phyloP scores from a whole-genome alignment of 257 asterid species.

The Petrea volubilis region DNA sequence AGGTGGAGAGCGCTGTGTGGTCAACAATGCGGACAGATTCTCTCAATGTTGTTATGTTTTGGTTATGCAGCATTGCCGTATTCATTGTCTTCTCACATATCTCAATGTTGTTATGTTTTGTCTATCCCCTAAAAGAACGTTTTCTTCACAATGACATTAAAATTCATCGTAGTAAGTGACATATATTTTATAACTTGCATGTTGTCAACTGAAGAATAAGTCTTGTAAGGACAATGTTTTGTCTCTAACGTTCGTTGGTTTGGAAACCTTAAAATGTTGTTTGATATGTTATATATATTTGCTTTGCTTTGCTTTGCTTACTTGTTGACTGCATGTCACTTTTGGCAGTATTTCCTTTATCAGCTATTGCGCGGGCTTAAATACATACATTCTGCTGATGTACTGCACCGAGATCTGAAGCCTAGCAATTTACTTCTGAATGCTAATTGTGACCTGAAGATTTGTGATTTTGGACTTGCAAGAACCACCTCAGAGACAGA shows the following conservation, averaged over 20 bases:
- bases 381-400: slow-evolving; percentile 61
- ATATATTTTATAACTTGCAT: background rate
- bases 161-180: background rate
- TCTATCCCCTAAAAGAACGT: background rate
- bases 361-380: slow-evolving; percentile 57
- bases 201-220: background rate
- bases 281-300: slow-evolving; percentile 2
- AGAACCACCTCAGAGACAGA: slow-evolving; percentile 56
- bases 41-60: background rate
- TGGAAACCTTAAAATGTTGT: background rate
- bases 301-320: background rate
- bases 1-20: background rate
- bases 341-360: slow-evolving; percentile 58
- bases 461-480: slow-evolving; percentile 64
- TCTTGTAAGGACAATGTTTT: background rate
- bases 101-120: background rate
- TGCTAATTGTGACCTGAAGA: slow-evolving; percentile 67
- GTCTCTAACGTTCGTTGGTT: background rate
- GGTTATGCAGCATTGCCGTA: background rate
- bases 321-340: slow-evolving; percentile 2
- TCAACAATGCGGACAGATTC: background rate
- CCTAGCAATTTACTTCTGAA: slow-evolving; percentile 60
- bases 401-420: slow-evolving; percentile 59
- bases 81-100: too few species aligned
- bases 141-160: slow-evolving; percentile 1